phyloP scores from a whole-genome alignment of 208 protist genomes.

The Vickermania ingenoplastis region DNA sequence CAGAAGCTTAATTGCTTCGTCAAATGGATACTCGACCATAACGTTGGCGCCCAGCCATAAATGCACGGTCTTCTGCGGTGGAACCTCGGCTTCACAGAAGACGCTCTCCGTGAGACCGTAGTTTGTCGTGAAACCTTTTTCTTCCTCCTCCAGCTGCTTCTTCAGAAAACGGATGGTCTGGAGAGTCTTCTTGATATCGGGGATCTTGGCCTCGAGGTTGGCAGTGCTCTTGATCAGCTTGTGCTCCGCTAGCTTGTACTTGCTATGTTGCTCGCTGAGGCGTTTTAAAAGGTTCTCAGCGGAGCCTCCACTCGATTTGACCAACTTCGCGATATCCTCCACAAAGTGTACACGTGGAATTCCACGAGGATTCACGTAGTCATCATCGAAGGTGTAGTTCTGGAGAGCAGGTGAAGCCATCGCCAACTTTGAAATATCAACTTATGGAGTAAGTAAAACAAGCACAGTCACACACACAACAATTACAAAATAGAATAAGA shows the following conservation, averaged over 20 bases:
- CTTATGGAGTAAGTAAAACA: not conserved
- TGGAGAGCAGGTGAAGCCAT: constrained; percentile 14
- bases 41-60: constrained; percentile 94
- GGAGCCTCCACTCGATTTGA: constrained; percentile 69
- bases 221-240: constrained; percentile 77
- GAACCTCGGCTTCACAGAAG: constrained; percentile 78
- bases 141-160: constrained; percentile 25
- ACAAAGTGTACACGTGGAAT: constrained; percentile 84
- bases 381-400: constrained; percentile 73
- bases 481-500: too few species aligned
- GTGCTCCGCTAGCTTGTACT: constrained; percentile 91
- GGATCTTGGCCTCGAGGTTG: constrained; percentile 84
- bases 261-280: constrained; percentile 85
- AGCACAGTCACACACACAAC: not conserved
- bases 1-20: constrained; percentile 90
- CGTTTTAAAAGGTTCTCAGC: constrained; percentile 77
- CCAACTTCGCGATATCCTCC: constrained; percentile 61
- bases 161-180: constrained; percentile 82
- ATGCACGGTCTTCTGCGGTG: constrained; percentile 77
- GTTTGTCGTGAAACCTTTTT: constrained; percentile 54
- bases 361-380: constrained; percentile 80
- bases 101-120: constrained; percentile 86
- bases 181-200: constrained; percentile 89
- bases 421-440: not conserved
- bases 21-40: constrained; percentile 96